Evolutionary conservation across 2,329 filamentous ascomycete genomes (phyloP), one percentile per base, ranked within the genome.

Genomic region (Colletotrichum echinochloae): DNA sequence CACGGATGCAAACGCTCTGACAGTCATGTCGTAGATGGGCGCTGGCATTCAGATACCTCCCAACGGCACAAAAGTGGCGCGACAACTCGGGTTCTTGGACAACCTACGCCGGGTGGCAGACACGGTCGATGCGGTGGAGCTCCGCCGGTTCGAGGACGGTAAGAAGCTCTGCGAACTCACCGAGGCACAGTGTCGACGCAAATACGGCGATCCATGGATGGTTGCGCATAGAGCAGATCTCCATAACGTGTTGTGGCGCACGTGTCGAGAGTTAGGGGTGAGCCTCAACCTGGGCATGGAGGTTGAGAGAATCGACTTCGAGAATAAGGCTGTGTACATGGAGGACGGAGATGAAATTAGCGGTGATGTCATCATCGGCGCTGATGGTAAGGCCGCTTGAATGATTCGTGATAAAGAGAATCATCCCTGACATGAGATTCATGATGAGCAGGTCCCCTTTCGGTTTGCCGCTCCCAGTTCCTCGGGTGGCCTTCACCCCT

Each of bases 41-140:
- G 59, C 69, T 4, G 69, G 69, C 16, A 65, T 71, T 23, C 69
- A 71, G 28, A 16, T 70, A 5, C 69, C 69, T 5, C 69, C 69
- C 5, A 71, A 71, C 20, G 69, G 54, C 8, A 44, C 54, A 1
- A 70, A 56, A 3, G 49, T 71, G 20, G 65, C 66, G 2, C 66
- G 69, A 8, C 65, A 65, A 41, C 33, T 71, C 12, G 69, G 69
- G 9, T 69, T 55, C 23, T 44, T 71, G 30, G 60, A 60, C 18
- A 44, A 30, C 33, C 16, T 71, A 28, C 59, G 33, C 26, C 23
- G 39, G 18, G 46, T 39, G 23, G 65, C 52, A 0, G 60, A 39
- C n/a, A 48, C 51, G 2, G 16, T 64, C 1, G 65, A 70, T 9
- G 35, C 39, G 3, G n/a, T 71, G 11, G 60, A 70, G 46, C 39